Base-by-base conservation (phyloP, 208 protist genomes). In the Crithidia fasciculata region DNA sequence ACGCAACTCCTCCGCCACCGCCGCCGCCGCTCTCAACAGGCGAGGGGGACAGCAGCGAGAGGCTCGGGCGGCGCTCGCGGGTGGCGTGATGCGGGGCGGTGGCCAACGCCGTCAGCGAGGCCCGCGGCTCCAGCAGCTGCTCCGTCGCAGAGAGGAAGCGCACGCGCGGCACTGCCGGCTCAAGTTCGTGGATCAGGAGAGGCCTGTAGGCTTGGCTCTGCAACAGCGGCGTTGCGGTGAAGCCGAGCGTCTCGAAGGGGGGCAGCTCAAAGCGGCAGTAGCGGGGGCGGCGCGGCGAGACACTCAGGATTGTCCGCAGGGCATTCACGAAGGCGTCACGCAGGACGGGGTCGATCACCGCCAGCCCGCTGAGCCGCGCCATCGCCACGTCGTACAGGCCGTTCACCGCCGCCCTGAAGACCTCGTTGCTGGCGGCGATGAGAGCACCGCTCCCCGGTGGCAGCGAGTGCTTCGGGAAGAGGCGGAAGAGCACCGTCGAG, bases 191-290 rank as follows among this genome's bases (percentile, higher is more conserved):
- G 19, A 78, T 39, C 5, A 65, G 52, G 0, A 86, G 64, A 5
- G 55, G 44, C 47, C 78, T 66, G 73, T 75, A 83, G 41, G 36
- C 43, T 15, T 80, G 75, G 68, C 64, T 69, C 18, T 28, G 50
- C 4, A 28, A 43, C 10, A 36, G 60, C 49, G 74, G 63, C 3
- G 36, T 15, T 15, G 36, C 44, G 36, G 40, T 45, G 37, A 56
- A 47, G 19, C 80, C 83, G 53, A 88, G 72, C 5, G 72, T 57
- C 71, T 88, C 83, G 49, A 85, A 85, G 5, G 36, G 49, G 5
- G 83, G 77, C 56, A 88, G 73, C 63, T 88, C 79, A 47, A 87
- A 83, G 63, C 83, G 79, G 65, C 83, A 87, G 76, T 84, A 87
- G 40, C 83, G 83, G 16, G 83, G 80, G 0, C 80, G 75, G 8